Evolutionary conservation across 2,329 filamentous ascomycete genomes (phyloP).

Genomic region (Hypoxylon sp.): DNA sequence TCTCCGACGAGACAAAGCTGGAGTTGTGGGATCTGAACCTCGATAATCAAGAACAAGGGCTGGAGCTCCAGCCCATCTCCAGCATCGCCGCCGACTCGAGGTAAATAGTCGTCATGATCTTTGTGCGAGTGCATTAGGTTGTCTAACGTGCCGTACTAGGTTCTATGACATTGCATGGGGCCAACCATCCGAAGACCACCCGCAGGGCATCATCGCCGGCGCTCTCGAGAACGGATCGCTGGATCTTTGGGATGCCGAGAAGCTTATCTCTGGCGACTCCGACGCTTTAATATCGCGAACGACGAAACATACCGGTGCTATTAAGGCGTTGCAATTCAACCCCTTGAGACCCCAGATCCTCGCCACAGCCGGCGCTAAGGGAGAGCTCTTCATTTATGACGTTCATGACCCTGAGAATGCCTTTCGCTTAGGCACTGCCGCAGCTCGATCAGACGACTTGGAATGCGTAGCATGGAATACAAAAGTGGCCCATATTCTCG

Average conservation of each 20-base stretch:
- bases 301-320: conserved; percentile 89
- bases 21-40: conserved; percentile 96
- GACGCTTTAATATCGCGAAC: conserved; percentile 89
- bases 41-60: conserved; percentile 78
- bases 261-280: conserved; percentile 67
- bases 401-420: conserved; percentile 89
- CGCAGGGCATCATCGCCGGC: conserved; percentile 91
- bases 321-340: conserved; percentile 98
- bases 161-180: conserved; percentile 99
- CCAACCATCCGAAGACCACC: conserved; percentile 80
- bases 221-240: conserved; percentile 94
- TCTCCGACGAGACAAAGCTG: conserved; percentile 95
- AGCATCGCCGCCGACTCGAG: conserved; percentile 90
- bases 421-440: conserved; percentile 87
- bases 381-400: conserved; percentile 96
- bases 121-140: conserved; percentile 6
- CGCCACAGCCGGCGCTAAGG: conserved; percentile 92
- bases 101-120: conserved; percentile 62
- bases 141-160: conserved; percentile 61
- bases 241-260: conserved; percentile 90
- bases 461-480: conserved; percentile 99
- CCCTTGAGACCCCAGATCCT: conserved; percentile 90
- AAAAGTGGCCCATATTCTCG: conserved; percentile 95
- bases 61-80: conserved; percentile 87
- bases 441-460: conserved; percentile 92